These are phyloP conservation scores for Cornus florida DNA, from an alignment of 148 eudicot genomes.

Conservation along the genomic window DNA sequence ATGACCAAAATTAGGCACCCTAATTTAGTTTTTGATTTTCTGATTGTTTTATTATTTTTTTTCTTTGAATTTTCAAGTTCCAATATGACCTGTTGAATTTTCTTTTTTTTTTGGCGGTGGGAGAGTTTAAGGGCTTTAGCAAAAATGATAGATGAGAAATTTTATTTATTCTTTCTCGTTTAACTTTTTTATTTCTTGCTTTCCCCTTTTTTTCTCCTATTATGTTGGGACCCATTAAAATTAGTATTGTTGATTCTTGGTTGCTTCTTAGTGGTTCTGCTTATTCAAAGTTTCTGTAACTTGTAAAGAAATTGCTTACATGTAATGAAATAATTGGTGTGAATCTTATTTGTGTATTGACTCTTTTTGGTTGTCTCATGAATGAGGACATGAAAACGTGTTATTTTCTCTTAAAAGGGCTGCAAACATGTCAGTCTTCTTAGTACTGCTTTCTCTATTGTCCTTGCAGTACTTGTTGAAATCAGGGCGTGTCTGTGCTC, in stretches of 20 bases:
- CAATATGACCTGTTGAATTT: no score
- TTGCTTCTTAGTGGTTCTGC: constrained; percentile 8
- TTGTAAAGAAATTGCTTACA: constrained; percentile 9
- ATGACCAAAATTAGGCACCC: not conserved
- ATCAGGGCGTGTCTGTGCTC: no score
- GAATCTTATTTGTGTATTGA: constrained; percentile 1
- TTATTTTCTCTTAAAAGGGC: no score
- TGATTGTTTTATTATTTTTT: constrained; percentile 17
- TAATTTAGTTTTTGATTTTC: constrained; percentile 5
- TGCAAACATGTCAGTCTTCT: no score
- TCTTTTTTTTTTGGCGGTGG: constrained; percentile 3
- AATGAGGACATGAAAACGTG: not conserved
- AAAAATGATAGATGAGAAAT: constrained; percentile 4
- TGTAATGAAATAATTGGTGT: constrained; percentile 7
- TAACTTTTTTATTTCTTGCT: no score
- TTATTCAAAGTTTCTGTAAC: not conserved
- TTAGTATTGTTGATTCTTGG: not conserved
- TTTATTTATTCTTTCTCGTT: constrained; percentile 6
- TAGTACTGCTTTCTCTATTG: no score
- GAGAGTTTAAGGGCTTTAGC: constrained; percentile 7
- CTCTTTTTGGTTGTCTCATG: not conserved
- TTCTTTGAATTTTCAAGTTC: not conserved
- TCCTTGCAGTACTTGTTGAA: no score
- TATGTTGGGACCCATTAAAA: not conserved
- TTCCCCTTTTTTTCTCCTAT: not conserved